phyloP scores from a whole-genome alignment of 2,329 filamentous ascomycete species.

The Hymenoscyphus occultus region DNA sequence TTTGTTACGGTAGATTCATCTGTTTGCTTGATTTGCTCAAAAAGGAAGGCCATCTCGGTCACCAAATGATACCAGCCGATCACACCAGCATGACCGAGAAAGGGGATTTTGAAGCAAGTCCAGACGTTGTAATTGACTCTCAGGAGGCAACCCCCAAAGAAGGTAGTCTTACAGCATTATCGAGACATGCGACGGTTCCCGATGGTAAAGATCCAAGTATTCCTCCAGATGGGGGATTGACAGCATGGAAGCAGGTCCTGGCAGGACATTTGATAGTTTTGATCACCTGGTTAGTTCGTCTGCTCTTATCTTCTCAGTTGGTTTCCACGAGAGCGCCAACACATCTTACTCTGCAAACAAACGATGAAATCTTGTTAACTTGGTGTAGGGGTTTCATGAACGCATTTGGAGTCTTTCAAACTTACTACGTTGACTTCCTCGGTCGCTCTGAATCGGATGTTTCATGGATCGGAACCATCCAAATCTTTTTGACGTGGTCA shows the following conservation, averaged over 20 bases:
- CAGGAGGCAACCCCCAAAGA: background rate
- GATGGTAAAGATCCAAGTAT: background rate
- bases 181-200: background rate
- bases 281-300: constrained; percentile 1
- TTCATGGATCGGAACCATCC: constrained; percentile 43
- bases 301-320: constrained; percentile 26
- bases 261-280: background rate
- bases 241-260: constrained; percentile 5
- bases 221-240: constrained; percentile 2
- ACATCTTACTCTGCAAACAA: too few relatives aligned
- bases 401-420: constrained; percentile 41
- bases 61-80: background rate
- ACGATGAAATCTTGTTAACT: background rate
- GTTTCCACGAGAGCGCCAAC: too few relatives aligned
- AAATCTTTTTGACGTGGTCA: constrained; percentile 40
- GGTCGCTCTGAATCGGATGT: constrained; percentile 37
- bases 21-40: background rate
- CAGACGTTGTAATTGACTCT: background rate
- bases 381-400: background rate
- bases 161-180: background rate
- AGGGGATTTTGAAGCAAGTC: background rate
- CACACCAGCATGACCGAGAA: background rate
- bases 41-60: background rate
- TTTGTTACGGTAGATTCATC: background rate
- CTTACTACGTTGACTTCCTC: constrained; percentile 38